Evolutionary conservation across 345 rosid genomes (phyloP).

Genomic region (Fremontodendron californicum): DNA sequence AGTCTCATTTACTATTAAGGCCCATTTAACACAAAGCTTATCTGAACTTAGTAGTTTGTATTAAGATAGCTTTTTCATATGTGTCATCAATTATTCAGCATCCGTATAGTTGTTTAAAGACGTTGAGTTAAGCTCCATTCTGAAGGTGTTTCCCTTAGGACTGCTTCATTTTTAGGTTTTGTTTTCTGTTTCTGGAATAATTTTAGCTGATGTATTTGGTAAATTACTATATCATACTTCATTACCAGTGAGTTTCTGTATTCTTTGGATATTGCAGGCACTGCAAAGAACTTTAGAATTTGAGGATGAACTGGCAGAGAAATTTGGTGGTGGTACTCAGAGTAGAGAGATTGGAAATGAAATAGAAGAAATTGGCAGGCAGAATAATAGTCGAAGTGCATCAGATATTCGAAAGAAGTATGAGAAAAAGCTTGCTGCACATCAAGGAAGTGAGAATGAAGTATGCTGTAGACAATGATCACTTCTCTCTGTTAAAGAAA

Average conservation of each 20-base stretch:
- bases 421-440: constrained; percentile 82
- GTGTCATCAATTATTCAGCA: not conserved
- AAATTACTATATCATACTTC: not conserved
- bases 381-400: constrained; percentile 54
- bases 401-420: constrained; percentile 93
- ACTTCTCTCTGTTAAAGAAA: constrained; percentile 9
- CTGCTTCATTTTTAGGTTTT: not conserved
- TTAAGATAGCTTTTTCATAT: not conserved
- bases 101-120: not conserved
- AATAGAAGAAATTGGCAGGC: constrained; percentile 82
- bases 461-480: constrained; percentile 34
- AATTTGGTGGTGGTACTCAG: constrained; percentile 80
- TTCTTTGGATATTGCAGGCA: constrained; percentile 49
- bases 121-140: not conserved
- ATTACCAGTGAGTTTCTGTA: not conserved
- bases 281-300: constrained; percentile 92
- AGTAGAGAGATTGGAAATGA: constrained; percentile 63
- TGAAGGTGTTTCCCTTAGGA: not conserved
- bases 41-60: not conserved
- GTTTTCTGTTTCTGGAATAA: not conserved
- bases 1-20: not conserved
- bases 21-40: not conserved
- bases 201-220: not conserved
- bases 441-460: constrained; percentile 54
- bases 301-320: constrained; percentile 91